Evolutionary conservation across 148 eudicot species (phyloP).

Genomic region (Beta vulgaris): DNA sequence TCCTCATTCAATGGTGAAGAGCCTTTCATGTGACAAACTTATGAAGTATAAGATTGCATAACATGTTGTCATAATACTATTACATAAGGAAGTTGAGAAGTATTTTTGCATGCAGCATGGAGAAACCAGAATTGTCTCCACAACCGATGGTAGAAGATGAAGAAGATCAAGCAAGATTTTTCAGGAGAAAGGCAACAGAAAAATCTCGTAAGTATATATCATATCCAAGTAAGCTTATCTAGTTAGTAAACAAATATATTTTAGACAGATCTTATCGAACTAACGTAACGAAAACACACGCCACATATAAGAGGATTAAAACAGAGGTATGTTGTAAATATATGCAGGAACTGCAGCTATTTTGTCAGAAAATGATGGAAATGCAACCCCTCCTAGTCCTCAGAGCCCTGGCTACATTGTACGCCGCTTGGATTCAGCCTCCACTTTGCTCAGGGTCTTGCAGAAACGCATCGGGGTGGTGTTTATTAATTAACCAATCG

Average conservation of each 20-base stretch:
- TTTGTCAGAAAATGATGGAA: neutral
- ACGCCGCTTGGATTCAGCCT: neutral
- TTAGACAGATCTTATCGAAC: neutral
- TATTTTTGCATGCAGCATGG: neutral
- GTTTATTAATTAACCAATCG: neutral
- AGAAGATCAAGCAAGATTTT: neutral
- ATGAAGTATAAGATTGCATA: too few species aligned
- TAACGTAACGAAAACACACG: neutral
- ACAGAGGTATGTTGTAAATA: neutral
- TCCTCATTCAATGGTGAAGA: neutral
- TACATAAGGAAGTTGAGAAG: neutral
- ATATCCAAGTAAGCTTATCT: neutral
- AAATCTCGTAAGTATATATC: neutral
- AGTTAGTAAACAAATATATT: neutral
- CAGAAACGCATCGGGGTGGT: neutral
- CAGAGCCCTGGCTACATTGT: neutral
- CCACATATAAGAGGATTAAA: neutral
- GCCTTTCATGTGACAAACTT: too few species aligned
- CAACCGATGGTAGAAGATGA: neutral
- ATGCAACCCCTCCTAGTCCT: neutral
- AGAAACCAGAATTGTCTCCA: neutral
- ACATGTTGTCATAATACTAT: neutral
- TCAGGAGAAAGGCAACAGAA: neutral
- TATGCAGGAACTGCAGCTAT: neutral
- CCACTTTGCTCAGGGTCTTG: neutral